Base-by-base conservation (phyloP, 257 asterid species). In the Capsicum chinense region DNA sequence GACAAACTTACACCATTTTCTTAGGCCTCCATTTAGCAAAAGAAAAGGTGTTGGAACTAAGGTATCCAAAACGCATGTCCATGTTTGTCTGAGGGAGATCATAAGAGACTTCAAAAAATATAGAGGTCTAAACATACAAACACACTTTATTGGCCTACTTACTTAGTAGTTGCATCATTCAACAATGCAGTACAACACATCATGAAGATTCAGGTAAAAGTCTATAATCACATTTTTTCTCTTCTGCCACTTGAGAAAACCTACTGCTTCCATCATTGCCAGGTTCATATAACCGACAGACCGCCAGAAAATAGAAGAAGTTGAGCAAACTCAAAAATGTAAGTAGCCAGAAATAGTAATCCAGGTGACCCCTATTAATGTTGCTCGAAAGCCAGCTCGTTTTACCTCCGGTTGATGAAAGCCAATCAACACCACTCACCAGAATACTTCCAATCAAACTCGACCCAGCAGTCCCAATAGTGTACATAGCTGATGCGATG, bases 271-370 rank as follows among this genome's bases (percentile, higher is more conserved):
- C 59, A 73, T 48, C 80, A 73, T 73, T 42, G 59, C 10, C 59
- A 81, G 76, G 15, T 48, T 57, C 79, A 56, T 83, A 58, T 42
- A 82, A 69, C 16, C 56, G 56, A 15, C 79, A 69, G 56, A 69
- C 50, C 1, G 4, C 9, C 56, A 69, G 56, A 69, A 69, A 69
- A 69, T 69, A 81, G 8, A 80, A 7, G 64, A 64, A 82, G 82
- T 82, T 85, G 64, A 83, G 79, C 39, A 82, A 39, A 76, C 42
- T 76, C 69, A 86, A 79, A 57, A 66, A 63, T 1, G 81, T 33
- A 70, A 86, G 74, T 54, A 86, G 59, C 86, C 88, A 86, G 70
- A 79, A 83, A 79, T 86, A 86, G 66, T 83, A 86, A 79, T 86
- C 88, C 10, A 70, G 73, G 21, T 66, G 86, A 78, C 88, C 88